Percentiles rank a stretch among this genome's conserved stretches.
These are phyloP conservation scores for Leptomonas seymouri DNA, from an alignment of 208 protist species.

Conservation along the genomic window DNA sequence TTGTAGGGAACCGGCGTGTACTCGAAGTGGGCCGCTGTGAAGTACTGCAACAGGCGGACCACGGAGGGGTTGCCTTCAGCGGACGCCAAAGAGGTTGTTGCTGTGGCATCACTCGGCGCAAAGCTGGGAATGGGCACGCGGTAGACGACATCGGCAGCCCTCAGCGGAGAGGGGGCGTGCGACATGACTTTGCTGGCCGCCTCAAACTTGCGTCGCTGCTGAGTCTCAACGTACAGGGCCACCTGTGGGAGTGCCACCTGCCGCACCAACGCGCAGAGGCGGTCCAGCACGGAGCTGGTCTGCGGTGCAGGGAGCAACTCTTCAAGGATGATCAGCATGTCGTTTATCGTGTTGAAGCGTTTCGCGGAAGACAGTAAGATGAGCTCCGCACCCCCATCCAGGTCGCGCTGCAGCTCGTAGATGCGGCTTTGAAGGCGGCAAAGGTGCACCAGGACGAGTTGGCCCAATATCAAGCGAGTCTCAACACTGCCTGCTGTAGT, in stretches of 20 bases:
- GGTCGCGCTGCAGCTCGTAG: conserved; percentile 69
- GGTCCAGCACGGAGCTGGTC: conserved; percentile 16
- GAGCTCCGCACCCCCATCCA: conserved; percentile 64
- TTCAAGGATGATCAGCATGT: conserved; percentile 59
- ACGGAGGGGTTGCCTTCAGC: conserved; percentile 27
- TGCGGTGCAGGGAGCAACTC: conserved; percentile 31
- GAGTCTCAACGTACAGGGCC: conserved; percentile 40
- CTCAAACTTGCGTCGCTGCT: conserved; percentile 29
- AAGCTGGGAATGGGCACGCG: conserved; percentile 1
- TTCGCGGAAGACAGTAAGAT: conserved; percentile 64
- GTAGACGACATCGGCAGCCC: conserved; percentile 22
- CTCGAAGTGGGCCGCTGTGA: conserved; percentile 58
- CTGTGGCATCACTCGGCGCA: not conserved
- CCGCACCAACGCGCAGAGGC: conserved; percentile 26
- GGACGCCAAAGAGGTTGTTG: not conserved
- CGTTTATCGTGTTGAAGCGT: conserved; percentile 76
- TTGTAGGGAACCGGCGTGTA: conserved; percentile 57
- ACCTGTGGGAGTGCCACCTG: conserved; percentile 61
- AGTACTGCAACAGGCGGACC: conserved; percentile 44
- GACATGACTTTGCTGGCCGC: not conserved
- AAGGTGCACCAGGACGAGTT: conserved; percentile 69
- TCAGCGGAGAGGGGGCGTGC: not conserved
- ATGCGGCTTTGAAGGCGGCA: conserved; percentile 68
- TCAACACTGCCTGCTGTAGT: not conserved
- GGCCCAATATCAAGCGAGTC: conserved; percentile 50